Conservation (phyloP, 208 protist species). For the Tritrichomonas musculus region DNA sequence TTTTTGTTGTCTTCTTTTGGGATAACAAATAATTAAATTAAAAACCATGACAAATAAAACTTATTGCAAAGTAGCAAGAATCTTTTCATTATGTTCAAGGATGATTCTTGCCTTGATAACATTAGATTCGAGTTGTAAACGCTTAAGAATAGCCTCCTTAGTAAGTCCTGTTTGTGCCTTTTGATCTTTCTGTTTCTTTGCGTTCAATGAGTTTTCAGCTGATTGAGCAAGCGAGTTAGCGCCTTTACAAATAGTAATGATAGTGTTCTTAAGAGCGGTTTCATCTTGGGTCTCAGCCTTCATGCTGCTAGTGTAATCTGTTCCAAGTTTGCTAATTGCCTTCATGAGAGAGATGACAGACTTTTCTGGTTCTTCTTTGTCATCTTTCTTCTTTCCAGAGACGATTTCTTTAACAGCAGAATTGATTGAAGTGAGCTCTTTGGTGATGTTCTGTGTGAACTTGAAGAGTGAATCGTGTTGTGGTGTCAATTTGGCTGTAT, state of each 20-base stretch:
- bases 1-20: too few relatives aligned
- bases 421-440: neutral
- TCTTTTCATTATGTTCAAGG: neutral
- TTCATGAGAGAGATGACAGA: neutral
- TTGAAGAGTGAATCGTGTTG: neutral
- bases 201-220: neutral
- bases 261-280: neutral
- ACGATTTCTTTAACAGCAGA: neutral
- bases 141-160: neutral
- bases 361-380: neutral
- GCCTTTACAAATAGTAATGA: neutral
- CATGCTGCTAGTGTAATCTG: neutral
- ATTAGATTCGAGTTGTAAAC: neutral
- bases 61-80: neutral
- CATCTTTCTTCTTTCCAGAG: neutral
- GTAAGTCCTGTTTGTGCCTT: neutral
- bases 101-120: slow-evolving; percentile 19
- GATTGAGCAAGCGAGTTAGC: neutral
- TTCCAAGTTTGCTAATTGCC: neutral
- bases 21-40: too few relatives aligned
- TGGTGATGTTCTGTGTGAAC: neutral
- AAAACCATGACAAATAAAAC: too few relatives aligned
- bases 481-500: neutral
- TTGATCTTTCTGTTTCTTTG: neutral
- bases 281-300: neutral